Evolutionary conservation across 371 early-diverging fungal species (phyloP).

Genomic region (Amoeboaphelidium protococcarum): DNA sequence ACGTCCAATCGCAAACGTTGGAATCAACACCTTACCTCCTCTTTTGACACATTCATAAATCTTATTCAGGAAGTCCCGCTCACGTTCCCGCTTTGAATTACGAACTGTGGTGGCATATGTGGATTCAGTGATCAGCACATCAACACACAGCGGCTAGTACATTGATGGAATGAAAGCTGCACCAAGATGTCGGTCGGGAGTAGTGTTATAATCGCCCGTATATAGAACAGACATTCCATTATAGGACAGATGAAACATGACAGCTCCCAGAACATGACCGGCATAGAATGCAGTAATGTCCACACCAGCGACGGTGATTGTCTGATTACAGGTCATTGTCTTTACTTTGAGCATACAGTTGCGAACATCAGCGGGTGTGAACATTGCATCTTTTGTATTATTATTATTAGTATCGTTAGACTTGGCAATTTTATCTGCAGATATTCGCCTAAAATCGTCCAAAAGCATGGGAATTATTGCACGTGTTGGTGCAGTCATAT

Average conservation of each 20-base stretch:
- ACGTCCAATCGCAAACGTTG: conserved; percentile 83
- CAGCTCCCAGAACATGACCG: conserved; percentile 94
- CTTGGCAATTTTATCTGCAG: conserved; percentile 34
- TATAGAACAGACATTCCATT: conserved; percentile 33
- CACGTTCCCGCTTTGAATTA: conserved; percentile 70
- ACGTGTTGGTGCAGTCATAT: conserved; percentile 90
- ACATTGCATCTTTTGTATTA: too few species aligned
- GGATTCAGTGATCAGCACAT: conserved; percentile 77
- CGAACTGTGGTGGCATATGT: conserved; percentile 88
- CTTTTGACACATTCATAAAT: conserved; percentile 55
- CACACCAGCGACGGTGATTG: conserved; percentile 37
- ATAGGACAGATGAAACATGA: conserved; percentile 62
- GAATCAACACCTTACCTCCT: conserved; percentile 85
- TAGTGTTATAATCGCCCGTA: conserved; percentile 96
- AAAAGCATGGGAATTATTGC: conserved; percentile 74
- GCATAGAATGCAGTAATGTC: conserved; percentile 63
- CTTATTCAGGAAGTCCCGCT: conserved; percentile 70
- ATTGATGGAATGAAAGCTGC: conserved; percentile 77
- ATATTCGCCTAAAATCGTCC: conserved; percentile 72
- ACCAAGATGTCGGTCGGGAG: conserved; percentile 81
- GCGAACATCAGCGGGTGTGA: conserved; percentile 44
- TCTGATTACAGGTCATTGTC: conserved; percentile 66
- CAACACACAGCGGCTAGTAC: too few species aligned
- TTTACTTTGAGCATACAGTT: conserved; percentile 71
- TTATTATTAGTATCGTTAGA: conserved; percentile 47